These are phyloP conservation scores for Hypoxylon trugodes DNA, from an alignment of 495 filamentous ascomycete species.

Conservation along the genomic window DNA sequence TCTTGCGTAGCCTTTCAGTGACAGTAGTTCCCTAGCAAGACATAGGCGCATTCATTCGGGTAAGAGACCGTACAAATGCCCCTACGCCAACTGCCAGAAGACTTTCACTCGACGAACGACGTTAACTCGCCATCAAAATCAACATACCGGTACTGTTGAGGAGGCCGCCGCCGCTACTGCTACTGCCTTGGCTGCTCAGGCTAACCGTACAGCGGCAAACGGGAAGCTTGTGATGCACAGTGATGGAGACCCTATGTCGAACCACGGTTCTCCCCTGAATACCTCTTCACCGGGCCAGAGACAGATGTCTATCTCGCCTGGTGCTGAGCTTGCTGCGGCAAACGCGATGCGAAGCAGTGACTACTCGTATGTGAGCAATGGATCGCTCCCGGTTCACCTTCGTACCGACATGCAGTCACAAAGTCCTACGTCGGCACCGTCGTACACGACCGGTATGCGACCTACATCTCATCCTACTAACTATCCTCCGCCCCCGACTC, in stretches of 20 bases:
- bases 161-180: slow-evolving; percentile 91
- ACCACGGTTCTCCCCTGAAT: slow-evolving; percentile 80
- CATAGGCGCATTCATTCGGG: slow-evolving; percentile 96
- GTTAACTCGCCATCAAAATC: slow-evolving; percentile 93
- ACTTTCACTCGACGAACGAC: slow-evolving; percentile 97
- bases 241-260: slow-evolving; percentile 81
- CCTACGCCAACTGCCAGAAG: slow-evolving; percentile 97
- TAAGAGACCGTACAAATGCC: slow-evolving; percentile 96
- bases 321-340: slow-evolving; percentile 76
- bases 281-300: slow-evolving; percentile 87
- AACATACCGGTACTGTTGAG: slow-evolving; percentile 94
- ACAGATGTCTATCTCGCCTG: slow-evolving; percentile 80
- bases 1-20: slow-evolving; percentile 85
- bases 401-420: slow-evolving; percentile 79
- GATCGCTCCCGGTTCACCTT: slow-evolving; percentile 82
- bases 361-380: slow-evolving; percentile 72
- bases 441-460: slow-evolving; percentile 66
- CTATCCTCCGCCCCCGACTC: slow-evolving; percentile 83
- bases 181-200: slow-evolving; percentile 59
- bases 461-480: slow-evolving; percentile 79
- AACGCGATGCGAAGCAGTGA: slow-evolving; percentile 76
- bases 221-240: slow-evolving; percentile 58
- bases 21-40: slow-evolving; percentile 92
- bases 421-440: slow-evolving; percentile 69
- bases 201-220: slow-evolving; percentile 61